Base-by-base conservation (phyloP, 2,329 filamentous ascomycete genomes). In the Fusarium foetens region DNA sequence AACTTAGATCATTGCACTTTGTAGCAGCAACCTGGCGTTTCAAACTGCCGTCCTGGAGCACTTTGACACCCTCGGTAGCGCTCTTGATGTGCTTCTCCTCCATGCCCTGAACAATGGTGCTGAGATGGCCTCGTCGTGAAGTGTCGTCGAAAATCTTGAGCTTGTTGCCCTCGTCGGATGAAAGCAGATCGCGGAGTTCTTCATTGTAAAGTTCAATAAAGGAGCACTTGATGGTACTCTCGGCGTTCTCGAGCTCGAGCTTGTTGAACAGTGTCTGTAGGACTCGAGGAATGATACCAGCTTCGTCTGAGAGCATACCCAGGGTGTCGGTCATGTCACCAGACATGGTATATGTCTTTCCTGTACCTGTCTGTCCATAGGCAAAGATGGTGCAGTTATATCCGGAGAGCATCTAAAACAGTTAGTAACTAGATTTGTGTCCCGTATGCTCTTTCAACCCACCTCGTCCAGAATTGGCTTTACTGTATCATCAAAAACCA, bases 201-300 rank as follows among this genome's bases (percentile, higher is more conserved):
- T 99, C 96, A 80, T 99, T 99, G 85, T 99, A 99, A 1, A 99
- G 86, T 80, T 99, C 96, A 77, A 99, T 98, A 79, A 98, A 99
- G 0, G 97, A 99, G 83, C 95, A 98, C 79, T 98, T 98, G 76
- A 99, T 95, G 29, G 92, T 94, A 80, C 91, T 94, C 78, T 99
- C 96, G 3, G 88, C 89, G 27, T 92, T 92, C 46, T 94, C 92
- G 27, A 88, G 83, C 67, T 96, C 93, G 11, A 99, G 89, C 79
- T 93, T 95, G 74, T 89, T 88, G 82, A 99, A 99, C 0, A 99
- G 87, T 0, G 93, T 89, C 77, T 98, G 92, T 0, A 99, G 85
- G 1, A 95, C 94, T 53, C 97, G 92, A 29, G 97, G 97, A 70
- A 99, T 96, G 75, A 99, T 98, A 76, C 96, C 96, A 33, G 97